A percentile compares a stretch with the other conserved stretches of the same genome.
Conservation (phyloP, 1,139 yeast species). For the Kodamaea derodonti region DNA sequence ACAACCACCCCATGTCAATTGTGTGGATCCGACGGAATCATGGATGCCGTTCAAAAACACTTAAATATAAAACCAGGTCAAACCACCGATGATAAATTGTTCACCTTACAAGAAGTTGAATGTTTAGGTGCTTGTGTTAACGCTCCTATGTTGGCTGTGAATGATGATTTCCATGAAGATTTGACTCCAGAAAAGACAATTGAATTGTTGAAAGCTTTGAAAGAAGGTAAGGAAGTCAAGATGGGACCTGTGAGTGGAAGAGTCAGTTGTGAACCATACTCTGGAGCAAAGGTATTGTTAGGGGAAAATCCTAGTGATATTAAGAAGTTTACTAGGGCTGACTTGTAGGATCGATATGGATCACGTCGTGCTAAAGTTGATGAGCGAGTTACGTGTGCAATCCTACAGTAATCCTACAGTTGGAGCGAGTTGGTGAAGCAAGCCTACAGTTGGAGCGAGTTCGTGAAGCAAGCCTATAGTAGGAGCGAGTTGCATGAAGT, state of each 20-base stretch:
- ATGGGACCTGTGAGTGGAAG: constrained; percentile 73
- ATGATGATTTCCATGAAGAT: constrained; percentile 83
- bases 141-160: constrained; percentile 84
- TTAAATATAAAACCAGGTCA: constrained; percentile 73
- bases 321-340: constrained; percentile 55
- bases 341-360: constrained; percentile 22
- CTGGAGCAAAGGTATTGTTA: constrained; percentile 65
- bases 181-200: constrained; percentile 66
- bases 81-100: constrained; percentile 71
- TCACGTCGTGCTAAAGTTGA: neutral
- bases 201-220: constrained; percentile 58
- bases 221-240: constrained; percentile 56
- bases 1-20: constrained; percentile 90
- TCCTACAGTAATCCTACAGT: constrained; percentile 2
- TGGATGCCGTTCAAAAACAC: constrained; percentile 63
- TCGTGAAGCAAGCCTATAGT: constrained; percentile 1
- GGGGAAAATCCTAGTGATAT: constrained; percentile 65
- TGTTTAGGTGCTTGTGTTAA: constrained; percentile 92
- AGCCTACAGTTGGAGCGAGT: constrained; percentile 1
- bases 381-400: constrained; percentile 3
- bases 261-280: constrained; percentile 70
- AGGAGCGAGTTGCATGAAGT: too few species aligned
- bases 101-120: constrained; percentile 85
- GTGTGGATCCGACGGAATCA: constrained; percentile 76
- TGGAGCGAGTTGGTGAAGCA: neutral